phyloP scores from a whole-genome alignment of 1,284 basidiomycete species.

The Prillingera fragicola region DNA sequence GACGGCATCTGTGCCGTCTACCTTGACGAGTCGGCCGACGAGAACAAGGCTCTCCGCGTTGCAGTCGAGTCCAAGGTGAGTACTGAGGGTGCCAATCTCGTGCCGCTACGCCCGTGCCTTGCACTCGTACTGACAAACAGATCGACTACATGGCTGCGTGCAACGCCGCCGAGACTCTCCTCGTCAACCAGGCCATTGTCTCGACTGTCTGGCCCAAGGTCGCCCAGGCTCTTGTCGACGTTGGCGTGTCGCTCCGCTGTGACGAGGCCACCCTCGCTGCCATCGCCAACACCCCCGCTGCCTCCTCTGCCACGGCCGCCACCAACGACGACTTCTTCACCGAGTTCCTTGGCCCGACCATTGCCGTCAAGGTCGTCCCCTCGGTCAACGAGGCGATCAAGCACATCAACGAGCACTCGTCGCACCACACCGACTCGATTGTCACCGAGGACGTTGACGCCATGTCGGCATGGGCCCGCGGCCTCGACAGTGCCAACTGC shows the following conservation, averaged over 20 bases:
- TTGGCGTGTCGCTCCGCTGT: conserved; percentile 72
- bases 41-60: conserved; percentile 71
- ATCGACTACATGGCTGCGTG: conserved; percentile 94
- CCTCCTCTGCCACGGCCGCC: conserved; percentile 54
- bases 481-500: conserved; percentile 85
- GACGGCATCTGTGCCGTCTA: conserved; percentile 90
- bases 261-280: conserved; percentile 62
- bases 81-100: too few relatives aligned
- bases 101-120: background rate
- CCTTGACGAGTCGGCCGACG: conserved; percentile 74
- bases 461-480: conserved; percentile 72
- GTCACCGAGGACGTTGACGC: conserved; percentile 70
- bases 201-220: conserved; percentile 72
- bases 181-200: conserved; percentile 71
- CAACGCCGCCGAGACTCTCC: conserved; percentile 85
- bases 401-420: conserved; percentile 89
- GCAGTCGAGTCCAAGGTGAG: conserved; percentile 86
- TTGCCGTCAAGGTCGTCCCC: conserved; percentile 71
- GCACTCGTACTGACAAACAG: conserved; percentile 49
- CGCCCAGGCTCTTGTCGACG: conserved; percentile 64
- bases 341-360: conserved; percentile 78
- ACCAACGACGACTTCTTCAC: conserved; percentile 66
- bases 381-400: conserved; percentile 68
- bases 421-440: conserved; percentile 92
- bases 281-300: conserved; percentile 45